Evolutionary conservation across 2,329 filamentous ascomycete genomes (phyloP).

Genomic region (Zalaria obscura): DNA sequence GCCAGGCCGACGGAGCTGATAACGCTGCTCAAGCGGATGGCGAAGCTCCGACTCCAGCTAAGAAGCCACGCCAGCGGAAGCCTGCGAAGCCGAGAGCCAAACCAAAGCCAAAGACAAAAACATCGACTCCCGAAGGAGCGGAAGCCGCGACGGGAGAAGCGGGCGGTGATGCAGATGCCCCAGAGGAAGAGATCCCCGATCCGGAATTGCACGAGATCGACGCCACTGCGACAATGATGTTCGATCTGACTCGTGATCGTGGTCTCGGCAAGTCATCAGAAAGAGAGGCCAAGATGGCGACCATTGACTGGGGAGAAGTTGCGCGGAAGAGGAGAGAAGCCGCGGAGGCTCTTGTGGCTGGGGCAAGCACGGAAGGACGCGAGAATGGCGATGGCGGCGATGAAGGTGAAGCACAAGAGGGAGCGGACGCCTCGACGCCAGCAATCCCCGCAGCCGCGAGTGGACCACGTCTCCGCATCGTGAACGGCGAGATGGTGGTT

Average conservation of each 20-base stretch:
- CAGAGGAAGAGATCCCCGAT: slow-evolving; percentile 12
- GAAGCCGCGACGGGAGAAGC: slow-evolving; percentile 6
- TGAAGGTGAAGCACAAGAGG: slow-evolving; percentile 13
- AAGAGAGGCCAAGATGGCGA: slow-evolving; percentile 56
- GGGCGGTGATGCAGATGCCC: slow-evolving; percentile 7
- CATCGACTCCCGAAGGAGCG: slow-evolving; percentile 6
- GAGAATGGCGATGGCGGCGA: slow-evolving; percentile 6
- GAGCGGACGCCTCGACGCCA: slow-evolving; percentile 9
- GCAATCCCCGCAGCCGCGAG: neutral
- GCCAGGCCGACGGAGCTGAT: neutral
- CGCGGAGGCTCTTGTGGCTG: slow-evolving; percentile 16
- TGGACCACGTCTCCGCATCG: slow-evolving; percentile 44
- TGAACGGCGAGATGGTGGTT: slow-evolving; percentile 56
- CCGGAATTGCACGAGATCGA: slow-evolving; percentile 40
- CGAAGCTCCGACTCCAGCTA: neutral
- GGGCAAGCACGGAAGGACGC: slow-evolving; percentile 2
- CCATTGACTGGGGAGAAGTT: slow-evolving; percentile 45
- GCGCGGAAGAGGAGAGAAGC: slow-evolving; percentile 23
- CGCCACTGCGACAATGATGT: slow-evolving; percentile 53
- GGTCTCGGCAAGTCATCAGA: slow-evolving; percentile 54
- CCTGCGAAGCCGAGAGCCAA: neutral
- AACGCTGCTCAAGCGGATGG: neutral
- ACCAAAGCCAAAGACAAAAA: slow-evolving; percentile 1
- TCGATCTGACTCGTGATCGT: slow-evolving; percentile 51
- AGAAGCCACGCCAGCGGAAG: neutral